Percentiles rank a stretch among this genome's conserved stretches.
phyloP scores from a whole-genome alignment of 306 rosid species.

The Sicyos edulis region DNA sequence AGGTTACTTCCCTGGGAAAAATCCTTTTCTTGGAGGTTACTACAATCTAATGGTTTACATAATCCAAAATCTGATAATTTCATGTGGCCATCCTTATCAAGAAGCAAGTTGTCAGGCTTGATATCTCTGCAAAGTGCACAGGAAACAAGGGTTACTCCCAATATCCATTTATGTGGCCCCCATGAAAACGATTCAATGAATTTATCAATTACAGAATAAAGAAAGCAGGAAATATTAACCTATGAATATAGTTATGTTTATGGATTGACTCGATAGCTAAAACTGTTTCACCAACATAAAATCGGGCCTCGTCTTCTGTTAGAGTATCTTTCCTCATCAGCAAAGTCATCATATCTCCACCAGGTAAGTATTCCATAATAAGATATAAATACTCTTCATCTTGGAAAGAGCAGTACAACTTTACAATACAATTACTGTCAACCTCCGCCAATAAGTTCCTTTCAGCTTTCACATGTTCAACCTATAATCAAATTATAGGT shows the following conservation, averaged over 20 bases:
- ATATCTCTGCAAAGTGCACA: slow-evolving; percentile 67
- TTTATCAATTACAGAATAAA: slow-evolving; percentile 8
- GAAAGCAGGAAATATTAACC: slow-evolving; percentile 41
- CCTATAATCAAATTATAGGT: slow-evolving; percentile 35
- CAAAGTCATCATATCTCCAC: slow-evolving; percentile 99
- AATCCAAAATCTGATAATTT: slow-evolving; percentile 94
- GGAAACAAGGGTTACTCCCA: slow-evolving; percentile 22
- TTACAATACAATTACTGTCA: slow-evolving; percentile 94
- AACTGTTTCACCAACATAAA: slow-evolving; percentile 96
- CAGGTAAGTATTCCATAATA: slow-evolving; percentile 98
- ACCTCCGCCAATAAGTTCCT: slow-evolving; percentile 99
- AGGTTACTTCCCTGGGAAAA: slow-evolving; percentile 66
- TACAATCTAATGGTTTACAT: slow-evolving; percentile 94
- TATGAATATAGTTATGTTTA: slow-evolving; percentile 92
- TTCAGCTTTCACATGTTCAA: slow-evolving; percentile 99
- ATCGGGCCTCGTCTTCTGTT: slow-evolving; percentile 88
- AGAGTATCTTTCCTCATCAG: slow-evolving; percentile 96
- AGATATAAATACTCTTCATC: slow-evolving; percentile 91
- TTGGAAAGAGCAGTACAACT: slow-evolving; percentile 94
- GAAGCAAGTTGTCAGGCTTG: slow-evolving; percentile 97
- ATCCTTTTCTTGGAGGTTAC: slow-evolving; percentile 91
- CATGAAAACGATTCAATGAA: neutral
- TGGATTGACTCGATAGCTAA: slow-evolving; percentile 94
- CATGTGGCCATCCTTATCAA: slow-evolving; percentile 90
- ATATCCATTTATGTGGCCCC: slow-evolving; percentile 2